These are phyloP conservation scores for Neurospora sp. DNA, from an alignment of 495 filamentous ascomycete species.

Conservation along the genomic window DNA sequence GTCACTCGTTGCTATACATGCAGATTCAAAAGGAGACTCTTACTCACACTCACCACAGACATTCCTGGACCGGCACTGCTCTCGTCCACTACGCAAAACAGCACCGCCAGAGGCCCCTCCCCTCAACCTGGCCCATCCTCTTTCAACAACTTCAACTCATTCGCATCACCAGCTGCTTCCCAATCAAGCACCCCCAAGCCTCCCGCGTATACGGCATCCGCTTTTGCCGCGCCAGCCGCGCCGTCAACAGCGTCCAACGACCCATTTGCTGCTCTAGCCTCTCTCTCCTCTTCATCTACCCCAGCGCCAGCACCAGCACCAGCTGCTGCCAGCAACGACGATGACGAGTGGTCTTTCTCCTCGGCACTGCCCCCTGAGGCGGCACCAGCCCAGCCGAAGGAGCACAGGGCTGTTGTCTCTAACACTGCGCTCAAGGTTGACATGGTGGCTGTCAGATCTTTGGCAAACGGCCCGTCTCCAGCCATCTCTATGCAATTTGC, in stretches of 20 bases:
- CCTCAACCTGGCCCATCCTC: slow-evolving; percentile 25
- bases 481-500: slow-evolving; percentile 50
- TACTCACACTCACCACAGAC: not conserved
- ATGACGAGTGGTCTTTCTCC: slow-evolving; percentile 91
- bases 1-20: slow-evolving; percentile 8
- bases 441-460: slow-evolving; percentile 34
- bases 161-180: slow-evolving; percentile 33
- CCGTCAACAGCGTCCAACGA: slow-evolving; percentile 37
- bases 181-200: slow-evolving; percentile 40
- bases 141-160: slow-evolving; percentile 54
- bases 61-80: slow-evolving; percentile 46
- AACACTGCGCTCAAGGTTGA: slow-evolving; percentile 42
- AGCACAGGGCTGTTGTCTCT: slow-evolving; percentile 38
- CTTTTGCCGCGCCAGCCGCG: slow-evolving; percentile 28
- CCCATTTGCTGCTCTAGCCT: slow-evolving; percentile 62
- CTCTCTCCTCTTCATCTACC: slow-evolving; percentile 33
- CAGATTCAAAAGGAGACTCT: not conserved
- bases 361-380: slow-evolving; percentile 68
- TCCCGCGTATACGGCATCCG: slow-evolving; percentile 16
- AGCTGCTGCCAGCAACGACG: slow-evolving; percentile 39
- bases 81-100: slow-evolving; percentile 51
- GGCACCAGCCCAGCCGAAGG: slow-evolving; percentile 25
- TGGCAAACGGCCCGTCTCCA: slow-evolving; percentile 34
- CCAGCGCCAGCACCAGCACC: slow-evolving; percentile 21
- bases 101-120: slow-evolving; percentile 34